These are phyloP conservation scores for Rhynchospora tenuis DNA, from an alignment of 176 grass and related monocot genomes.

Conservation along the genomic window DNA sequence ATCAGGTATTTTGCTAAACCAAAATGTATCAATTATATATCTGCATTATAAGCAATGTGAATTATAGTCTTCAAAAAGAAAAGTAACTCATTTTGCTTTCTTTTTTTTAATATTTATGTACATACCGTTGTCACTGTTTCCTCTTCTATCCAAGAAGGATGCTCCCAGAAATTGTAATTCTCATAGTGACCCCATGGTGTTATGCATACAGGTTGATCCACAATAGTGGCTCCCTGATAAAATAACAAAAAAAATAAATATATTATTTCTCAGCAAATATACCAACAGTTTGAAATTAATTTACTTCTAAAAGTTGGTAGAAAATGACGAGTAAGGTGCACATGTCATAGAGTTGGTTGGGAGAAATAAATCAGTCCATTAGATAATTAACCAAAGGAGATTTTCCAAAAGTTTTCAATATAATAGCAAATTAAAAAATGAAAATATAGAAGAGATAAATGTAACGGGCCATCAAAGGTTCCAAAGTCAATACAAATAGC, in stretches of 20 bases:
- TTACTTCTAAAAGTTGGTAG: neutral
- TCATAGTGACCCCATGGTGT: conserved; percentile 63
- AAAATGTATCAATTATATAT: neutral
- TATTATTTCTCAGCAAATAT: neutral
- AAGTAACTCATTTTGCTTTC: neutral
- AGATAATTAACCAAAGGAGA: neutral
- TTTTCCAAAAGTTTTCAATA: neutral
- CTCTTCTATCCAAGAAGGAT: conserved; percentile 53
- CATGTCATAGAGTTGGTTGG: neutral
- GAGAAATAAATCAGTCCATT: neutral
- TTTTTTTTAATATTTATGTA: conserved; percentile 4
- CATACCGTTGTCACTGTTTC: conserved; percentile 57
- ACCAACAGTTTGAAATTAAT: neutral
- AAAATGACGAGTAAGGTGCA: neutral
- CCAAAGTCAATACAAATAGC: neutral
- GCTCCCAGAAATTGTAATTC: conserved; percentile 71
- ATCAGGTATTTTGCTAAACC: neutral
- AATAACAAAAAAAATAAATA: neutral
- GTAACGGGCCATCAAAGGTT: conserved; percentile 10
- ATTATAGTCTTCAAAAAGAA: neutral
- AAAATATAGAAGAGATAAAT: conserved; percentile 1
- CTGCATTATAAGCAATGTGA: neutral
- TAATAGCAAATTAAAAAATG: neutral
- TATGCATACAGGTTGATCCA: conserved; percentile 95
- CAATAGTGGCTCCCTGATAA: conserved; percentile 83